Evolutionary conservation across 106 monocot species (phyloP), one percentile per base, ranked within the genome.

Genomic region (Chionographis japonica): DNA sequence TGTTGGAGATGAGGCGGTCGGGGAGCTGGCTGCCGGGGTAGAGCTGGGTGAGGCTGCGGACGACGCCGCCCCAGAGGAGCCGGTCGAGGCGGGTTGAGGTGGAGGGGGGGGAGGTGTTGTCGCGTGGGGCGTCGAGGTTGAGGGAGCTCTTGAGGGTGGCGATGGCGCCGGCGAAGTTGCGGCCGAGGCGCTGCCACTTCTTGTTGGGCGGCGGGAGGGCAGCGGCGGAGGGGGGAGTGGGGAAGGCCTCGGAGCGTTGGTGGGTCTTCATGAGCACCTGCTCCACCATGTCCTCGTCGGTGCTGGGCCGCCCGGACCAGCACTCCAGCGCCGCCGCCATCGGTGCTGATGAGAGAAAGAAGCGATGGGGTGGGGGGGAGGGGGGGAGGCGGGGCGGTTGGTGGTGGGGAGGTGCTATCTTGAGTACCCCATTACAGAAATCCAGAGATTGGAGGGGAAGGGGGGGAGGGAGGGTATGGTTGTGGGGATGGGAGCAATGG

Each of bases 231-330:
- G 60, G 14, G 27, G 77, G 57, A 13, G 67, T 43, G 53, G 77
- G 68, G 75, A 76, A 87, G 37, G 73, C 82, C 39, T 97, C 97
- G 20, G 97, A 98, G 19, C 92, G 86, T 71, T 87, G 77, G 42
- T 85, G 72, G 61, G 68, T 84, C 66, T 85, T 83, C 97, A 98
- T 90, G 46, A 98, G 87, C 41, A 92, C 89, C 46, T 95, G 95
- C 78, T 95, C 95, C 37, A 85, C 84, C 74, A 83, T 68, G 72
- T 98, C 97, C 77, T 98, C 97, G 75, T 98, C 97, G 36, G 87
- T 92, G 82, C 97, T 98, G 38, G 97, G 97, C 60, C 92, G 69
- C 27, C 89, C 92, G 12, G 97, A 98, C 97, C 97, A 98, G 82
- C 97, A 98, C 77, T 98, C 97, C 39, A 98, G 58, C 20, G 97